Percentiles rank a stretch among this genome's conserved stretches.
Evolutionary conservation across 495 filamentous ascomycete genomes (phyloP).

Genomic region (Penicillium tannophilum): DNA sequence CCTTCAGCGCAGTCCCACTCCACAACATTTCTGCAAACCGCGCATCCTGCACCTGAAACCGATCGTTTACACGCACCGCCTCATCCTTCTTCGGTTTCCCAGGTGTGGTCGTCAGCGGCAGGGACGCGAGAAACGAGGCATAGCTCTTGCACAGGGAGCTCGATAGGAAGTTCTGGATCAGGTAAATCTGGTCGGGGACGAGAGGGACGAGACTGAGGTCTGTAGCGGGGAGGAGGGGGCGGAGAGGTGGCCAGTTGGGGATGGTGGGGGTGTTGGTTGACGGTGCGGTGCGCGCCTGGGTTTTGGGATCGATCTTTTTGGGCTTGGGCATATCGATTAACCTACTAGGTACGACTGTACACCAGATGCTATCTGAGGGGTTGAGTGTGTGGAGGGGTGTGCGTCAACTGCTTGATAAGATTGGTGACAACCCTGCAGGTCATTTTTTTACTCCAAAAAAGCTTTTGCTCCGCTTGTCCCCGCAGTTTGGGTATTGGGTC

Average conservation of each 20-base stretch:
- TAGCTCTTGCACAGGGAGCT: constrained; percentile 80
- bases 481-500: constrained; percentile 1
- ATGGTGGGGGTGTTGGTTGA: constrained; percentile 17
- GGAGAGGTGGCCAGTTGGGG: constrained; percentile 79
- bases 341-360: background rate
- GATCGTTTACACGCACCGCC: constrained; percentile 86
- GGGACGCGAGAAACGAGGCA: constrained; percentile 70
- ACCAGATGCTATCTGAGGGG: background rate
- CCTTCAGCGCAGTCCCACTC: constrained; percentile 46
- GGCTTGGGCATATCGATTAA: constrained; percentile 27
- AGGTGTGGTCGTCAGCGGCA: constrained; percentile 80
- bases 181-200: constrained; percentile 69
- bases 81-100: constrained; percentile 83
- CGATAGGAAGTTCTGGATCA: constrained; percentile 78
- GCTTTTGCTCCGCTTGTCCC: constrained; percentile 5
- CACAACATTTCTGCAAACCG: constrained; percentile 75
- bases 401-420: constrained; percentile 2
- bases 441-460: constrained; percentile 6
- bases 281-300: constrained; percentile 17
- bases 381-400: background rate
- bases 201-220: constrained; percentile 63
- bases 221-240: constrained; percentile 66
- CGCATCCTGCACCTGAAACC: constrained; percentile 80
- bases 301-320: constrained; percentile 27
- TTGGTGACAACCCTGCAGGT: constrained; percentile 4